A percentile compares a stretch with the other conserved stretches of the same genome.
These are phyloP conservation scores for Licmophora abbreviata DNA, from an alignment of 108 stramenopile genomes.

Conservation along the genomic window DNA sequence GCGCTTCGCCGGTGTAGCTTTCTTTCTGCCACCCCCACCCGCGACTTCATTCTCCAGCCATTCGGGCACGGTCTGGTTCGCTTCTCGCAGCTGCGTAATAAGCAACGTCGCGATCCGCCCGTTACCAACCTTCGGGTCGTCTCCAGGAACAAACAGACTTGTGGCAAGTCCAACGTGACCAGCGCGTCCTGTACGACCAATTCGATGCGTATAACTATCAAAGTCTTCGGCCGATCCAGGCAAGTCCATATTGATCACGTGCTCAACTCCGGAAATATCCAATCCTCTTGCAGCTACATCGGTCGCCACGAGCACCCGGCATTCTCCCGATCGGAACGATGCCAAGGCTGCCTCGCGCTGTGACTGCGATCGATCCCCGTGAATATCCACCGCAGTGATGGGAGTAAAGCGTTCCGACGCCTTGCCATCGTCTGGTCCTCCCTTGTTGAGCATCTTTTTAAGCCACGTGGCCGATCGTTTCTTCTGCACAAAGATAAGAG, in stretches of 20 bases:
- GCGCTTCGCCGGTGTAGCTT: too few species aligned
- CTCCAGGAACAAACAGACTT: not conserved
- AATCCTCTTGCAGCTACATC: conserved; percentile 84
- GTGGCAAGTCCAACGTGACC: conserved; percentile 9
- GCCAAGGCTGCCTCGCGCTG: conserved; percentile 49
- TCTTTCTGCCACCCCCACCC: conserved; percentile 1
- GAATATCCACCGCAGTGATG: conserved; percentile 31
- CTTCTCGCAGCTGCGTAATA: conserved; percentile 3
- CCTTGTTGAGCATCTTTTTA: conserved; percentile 33
- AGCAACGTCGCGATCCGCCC: conserved; percentile 1
- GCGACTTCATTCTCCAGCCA: conserved; percentile 4
- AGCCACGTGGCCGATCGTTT: conserved; percentile 56
- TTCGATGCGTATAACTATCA: conserved; percentile 79
- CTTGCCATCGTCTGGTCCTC: conserved; percentile 38
- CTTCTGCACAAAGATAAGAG: conserved; percentile 68
- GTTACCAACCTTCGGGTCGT: not conserved
- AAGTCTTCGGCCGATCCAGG: conserved; percentile 25
- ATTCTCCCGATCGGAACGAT: not conserved
- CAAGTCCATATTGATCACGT: conserved; percentile 76
- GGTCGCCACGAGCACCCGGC: conserved; percentile 60
- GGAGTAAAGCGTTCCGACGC: conserved; percentile 2
- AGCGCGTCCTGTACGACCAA: conserved; percentile 74
- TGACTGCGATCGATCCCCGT: conserved; percentile 68
- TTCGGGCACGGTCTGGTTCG: conserved; percentile 3
- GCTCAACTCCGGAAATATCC: conserved; percentile 66